Conservation (phyloP, 441 rosid species). For the Cnidoscolus chayamansa region DNA sequence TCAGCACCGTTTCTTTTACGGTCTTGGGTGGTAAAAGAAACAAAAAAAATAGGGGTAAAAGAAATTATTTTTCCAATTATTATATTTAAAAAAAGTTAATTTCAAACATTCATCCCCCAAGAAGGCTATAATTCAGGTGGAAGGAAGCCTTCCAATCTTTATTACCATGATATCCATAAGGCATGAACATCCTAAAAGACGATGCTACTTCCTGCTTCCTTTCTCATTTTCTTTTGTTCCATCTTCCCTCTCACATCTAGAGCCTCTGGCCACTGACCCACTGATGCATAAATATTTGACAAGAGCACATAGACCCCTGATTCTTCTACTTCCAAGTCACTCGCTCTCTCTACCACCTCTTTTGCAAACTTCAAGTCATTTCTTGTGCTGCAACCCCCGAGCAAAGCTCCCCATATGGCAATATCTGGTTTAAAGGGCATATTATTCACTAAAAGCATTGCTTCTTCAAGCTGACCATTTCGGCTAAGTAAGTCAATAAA, state of each 20-base stretch:
- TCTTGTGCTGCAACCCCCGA: conserved; percentile 33
- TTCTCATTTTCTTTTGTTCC: conserved; percentile 20
- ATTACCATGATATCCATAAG: background rate
- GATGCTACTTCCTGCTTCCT: conserved; percentile 24
- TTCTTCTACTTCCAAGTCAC: conserved; percentile 20
- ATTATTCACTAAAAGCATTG: conserved; percentile 17
- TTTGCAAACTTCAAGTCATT: conserved; percentile 28
- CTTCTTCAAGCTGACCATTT: conserved; percentile 33
- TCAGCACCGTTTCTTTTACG: background rate
- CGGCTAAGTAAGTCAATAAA: conserved; percentile 33
- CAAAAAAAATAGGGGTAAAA: too few species aligned
- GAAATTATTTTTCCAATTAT: too few species aligned
- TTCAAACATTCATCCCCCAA: background rate
- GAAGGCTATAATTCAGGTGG: background rate
- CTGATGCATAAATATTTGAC: conserved; percentile 32
- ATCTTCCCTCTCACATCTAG: conserved; percentile 23
- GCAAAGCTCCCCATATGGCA: conserved; percentile 35
- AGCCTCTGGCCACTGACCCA: conserved; percentile 32
- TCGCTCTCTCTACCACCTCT: conserved; percentile 21
- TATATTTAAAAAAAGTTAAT: too few species aligned
- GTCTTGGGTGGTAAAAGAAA: background rate
- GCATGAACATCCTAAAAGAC: conserved; percentile 12
- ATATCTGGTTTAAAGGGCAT: conserved; percentile 34
- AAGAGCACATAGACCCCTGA: conserved; percentile 31
- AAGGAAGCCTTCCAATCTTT: background rate